A percentile compares a stretch with the other conserved stretches of the same genome.
phyloP scores from a whole-genome alignment of 192 early-diverging fungal species.

The Podila verticillata region DNA sequence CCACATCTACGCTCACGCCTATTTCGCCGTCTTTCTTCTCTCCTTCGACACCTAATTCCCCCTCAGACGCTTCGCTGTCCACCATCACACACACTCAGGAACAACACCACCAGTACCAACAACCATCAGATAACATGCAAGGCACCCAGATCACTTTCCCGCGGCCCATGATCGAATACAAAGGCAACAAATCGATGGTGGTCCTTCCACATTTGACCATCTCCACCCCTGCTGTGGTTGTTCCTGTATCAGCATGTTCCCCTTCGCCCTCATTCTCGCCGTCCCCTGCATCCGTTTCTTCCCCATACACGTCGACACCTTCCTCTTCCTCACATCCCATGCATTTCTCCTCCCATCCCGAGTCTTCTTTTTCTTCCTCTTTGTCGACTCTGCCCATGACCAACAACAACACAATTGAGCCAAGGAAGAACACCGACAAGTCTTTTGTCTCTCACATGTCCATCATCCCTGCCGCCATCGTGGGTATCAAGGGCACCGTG shows the following conservation, averaged over 20 bases:
- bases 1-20: background rate
- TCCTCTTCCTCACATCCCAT: background rate
- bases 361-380: no score
- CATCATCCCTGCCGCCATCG: slow-evolving; percentile 27
- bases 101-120: background rate
- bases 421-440: background rate
- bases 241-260: background rate
- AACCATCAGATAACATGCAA: background rate
- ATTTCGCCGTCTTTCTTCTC: background rate
- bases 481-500: slow-evolving; percentile 17
- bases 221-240: slow-evolving; percentile 2
- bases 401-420: background rate
- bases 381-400: no score
- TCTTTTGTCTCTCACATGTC: slow-evolving; percentile 9
- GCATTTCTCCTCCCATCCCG: no score
- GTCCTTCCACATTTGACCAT: slow-evolving; percentile 27
- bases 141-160: slow-evolving; percentile 23
- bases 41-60: background rate
- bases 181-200: slow-evolving; percentile 10
- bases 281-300: slow-evolving; percentile 8
- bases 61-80: background rate
- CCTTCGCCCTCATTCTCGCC: slow-evolving; percentile 5
- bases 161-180: slow-evolving; percentile 17
- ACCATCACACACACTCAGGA: background rate
- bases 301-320: slow-evolving; percentile 12